Evolutionary conservation across 345 rosid genomes (phyloP), one percentile per base, ranked within the genome.

Genomic region (Citrus glauca): DNA sequence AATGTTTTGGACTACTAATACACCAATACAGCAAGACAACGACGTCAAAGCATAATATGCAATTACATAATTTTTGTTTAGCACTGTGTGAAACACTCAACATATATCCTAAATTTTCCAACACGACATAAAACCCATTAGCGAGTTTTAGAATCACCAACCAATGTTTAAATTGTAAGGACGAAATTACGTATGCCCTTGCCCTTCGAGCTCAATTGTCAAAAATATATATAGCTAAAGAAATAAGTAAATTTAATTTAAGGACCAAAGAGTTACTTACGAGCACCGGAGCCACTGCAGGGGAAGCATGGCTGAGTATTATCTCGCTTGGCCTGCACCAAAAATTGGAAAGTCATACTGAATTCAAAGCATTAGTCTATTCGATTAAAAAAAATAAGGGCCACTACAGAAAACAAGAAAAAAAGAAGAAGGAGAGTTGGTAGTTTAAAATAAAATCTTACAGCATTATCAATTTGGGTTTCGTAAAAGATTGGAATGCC

Each of bases 231-330:
- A 11, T 22, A 70, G 60, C n/a, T 48, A 27, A 48, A 70, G 4
- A 6, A 45, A 48, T 8, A 25, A 14, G 0, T 7, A 27, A 69
- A 32, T n/a, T 14, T 19, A 10, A 1, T n/a, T 33, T 33, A 5
- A 2, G 69, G 56, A 24, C 2, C 5, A 27, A 6, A 42, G 27
- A 75, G 59, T 35, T 20, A 85, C 98, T 81, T 88, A 92, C 98
- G 98, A 66, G 99, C 98, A 65, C 99, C 99, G 27, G 91, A 73
- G 76, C 99, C 99, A 75, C 72, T 81, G 80, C 99, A 96, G 50
- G 99, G 99, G 80, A 96, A 96, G 86, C 98, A 96, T 20, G 95
- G 93, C 83, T 96, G 99, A 0, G 97, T 93, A 55, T 93, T 96
- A 1, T 92, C 98, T 73, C 98, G 86, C 78, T 87, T 91, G 27